Evolutionary conservation across 192 early-diverging fungal species (phyloP), one percentile per base, ranked within the genome.

Genomic region (Backusella luteola): DNA sequence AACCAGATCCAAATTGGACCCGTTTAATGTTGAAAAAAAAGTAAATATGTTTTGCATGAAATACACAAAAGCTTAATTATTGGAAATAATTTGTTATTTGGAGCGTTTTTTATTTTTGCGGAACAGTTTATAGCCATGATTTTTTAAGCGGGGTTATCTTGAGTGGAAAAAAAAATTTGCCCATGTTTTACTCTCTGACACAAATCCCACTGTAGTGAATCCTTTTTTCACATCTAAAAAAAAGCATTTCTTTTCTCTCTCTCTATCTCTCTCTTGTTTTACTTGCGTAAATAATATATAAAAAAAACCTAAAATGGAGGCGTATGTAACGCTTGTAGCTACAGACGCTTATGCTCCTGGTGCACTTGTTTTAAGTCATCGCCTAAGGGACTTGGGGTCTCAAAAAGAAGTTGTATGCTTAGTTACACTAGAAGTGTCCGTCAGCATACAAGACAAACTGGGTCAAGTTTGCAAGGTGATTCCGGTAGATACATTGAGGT

Each of bases 321-420:
- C 93, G 8, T 98, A 88, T 81, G 91, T 91, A 63, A 99, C 97
- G 15, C 90, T 99, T 35, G 88, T 98, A 38, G 94, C 96, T 34
- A 90, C 89, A 69, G 95, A 97, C 78, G 84, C 81, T 6, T 98
- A 99, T 76, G 91, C 95, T 36, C 89, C 91, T 44, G 96, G 96
- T 12, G 95, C 95, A 2, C 83, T 95, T 29, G 90, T 93, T 4
- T 86, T 98, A 53, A 89, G 88, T 21, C 87, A 93, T 79, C 94
- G 92, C 9, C 87, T 99, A 39, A 85, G 93, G 11, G 84, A 85
- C 15, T 79, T 86, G 15, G 84, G 88, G 5, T 91, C 96, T 19
- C 81, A 81, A 8, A 85, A 89, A 66, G 80, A 84, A 49, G 78
- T 97, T 44, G 87, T 94, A 14, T 87, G 90, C 67, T 85, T 97